These are phyloP conservation scores for Fraxinus pennsylvanica DNA, from an alignment of 257 asterid species.

Conservation along the genomic window DNA sequence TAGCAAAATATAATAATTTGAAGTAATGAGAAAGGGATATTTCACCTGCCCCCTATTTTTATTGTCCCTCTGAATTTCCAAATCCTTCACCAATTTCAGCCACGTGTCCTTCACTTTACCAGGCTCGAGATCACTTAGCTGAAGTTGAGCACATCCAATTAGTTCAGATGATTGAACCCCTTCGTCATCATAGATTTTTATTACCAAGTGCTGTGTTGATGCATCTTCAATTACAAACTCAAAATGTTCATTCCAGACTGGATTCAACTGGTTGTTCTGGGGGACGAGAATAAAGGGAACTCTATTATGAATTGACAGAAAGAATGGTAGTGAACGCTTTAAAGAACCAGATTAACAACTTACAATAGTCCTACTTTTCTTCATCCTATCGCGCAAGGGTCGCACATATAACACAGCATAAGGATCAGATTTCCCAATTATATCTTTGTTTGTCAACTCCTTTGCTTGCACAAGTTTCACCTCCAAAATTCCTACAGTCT, in stretches of 20 bases:
- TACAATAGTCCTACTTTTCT: constrained; percentile 89
- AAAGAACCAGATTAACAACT: constrained; percentile 32
- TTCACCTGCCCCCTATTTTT: constrained; percentile 89
- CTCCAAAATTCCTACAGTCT: constrained; percentile 83
- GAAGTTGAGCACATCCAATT: constrained; percentile 81
- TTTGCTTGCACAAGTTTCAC: constrained; percentile 98
- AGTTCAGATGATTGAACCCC: constrained; percentile 87
- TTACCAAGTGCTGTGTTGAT: constrained; percentile 82
- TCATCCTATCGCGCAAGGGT: constrained; percentile 82
- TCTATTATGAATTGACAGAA: constrained; percentile 16
- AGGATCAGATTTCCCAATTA: constrained; percentile 98
- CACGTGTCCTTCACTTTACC: constrained; percentile 96
- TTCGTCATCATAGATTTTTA: constrained; percentile 87
- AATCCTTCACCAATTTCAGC: constrained; percentile 92
- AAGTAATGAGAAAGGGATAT: constrained; percentile 10
- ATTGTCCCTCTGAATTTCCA: constrained; percentile 92
- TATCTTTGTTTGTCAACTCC: constrained; percentile 87
- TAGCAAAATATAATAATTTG: not conserved
- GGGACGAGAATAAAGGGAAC: constrained; percentile 21
- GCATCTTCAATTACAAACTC: constrained; percentile 89
- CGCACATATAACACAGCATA: constrained; percentile 82
- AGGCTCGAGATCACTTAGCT: constrained; percentile 72
- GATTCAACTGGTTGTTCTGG: constrained; percentile 86
- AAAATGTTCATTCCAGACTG: constrained; percentile 97
- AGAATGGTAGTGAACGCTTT: constrained; percentile 8